A percentile compares a stretch with the other conserved stretches of the same genome.
phyloP scores from a whole-genome alignment of 208 protist genomes.

The Angomonas deanei region DNA sequence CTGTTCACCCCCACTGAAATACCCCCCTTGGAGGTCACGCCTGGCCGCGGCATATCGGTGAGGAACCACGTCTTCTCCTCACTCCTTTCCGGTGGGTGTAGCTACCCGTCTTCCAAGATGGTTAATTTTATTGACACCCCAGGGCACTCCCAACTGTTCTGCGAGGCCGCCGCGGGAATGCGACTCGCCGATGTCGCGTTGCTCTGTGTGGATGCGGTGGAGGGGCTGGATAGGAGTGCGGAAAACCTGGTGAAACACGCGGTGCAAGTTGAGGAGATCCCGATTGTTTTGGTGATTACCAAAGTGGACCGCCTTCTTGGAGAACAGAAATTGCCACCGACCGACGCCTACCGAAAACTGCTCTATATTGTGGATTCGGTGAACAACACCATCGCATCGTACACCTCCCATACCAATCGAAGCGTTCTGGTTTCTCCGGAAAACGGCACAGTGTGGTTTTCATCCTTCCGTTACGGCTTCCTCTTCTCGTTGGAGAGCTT shows the following conservation, averaged over 20 bases:
- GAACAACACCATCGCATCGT: slow-evolving; percentile 88
- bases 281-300: slow-evolving; percentile 93
- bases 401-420: slow-evolving; percentile 9
- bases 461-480: slow-evolving; percentile 78
- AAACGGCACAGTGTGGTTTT: slow-evolving; percentile 91
- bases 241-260: slow-evolving; percentile 83
- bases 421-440: slow-evolving; percentile 53
- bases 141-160: slow-evolving; percentile 96
- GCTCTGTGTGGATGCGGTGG: slow-evolving; percentile 97
- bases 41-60: slow-evolving; percentile 6
- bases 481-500: slow-evolving; percentile 95
- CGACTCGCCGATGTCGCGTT: slow-evolving; percentile 95
- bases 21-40: not conserved
- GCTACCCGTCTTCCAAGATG: slow-evolving; percentile 61
- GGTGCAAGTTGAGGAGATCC: slow-evolving; percentile 68
- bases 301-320: slow-evolving; percentile 98
- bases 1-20: slow-evolving; percentile 29
- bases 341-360: slow-evolving; percentile 98
- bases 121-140: slow-evolving; percentile 98
- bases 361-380: slow-evolving; percentile 94
- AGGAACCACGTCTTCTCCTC: slow-evolving; percentile 65
- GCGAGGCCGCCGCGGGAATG: slow-evolving; percentile 92
- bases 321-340: slow-evolving; percentile 98
- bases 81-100: slow-evolving; percentile 30
- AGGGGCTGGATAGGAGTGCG: slow-evolving; percentile 90